phyloP scores from a whole-genome alignment of 768 basidiomycete genomes.

The Lentinula raphanica region DNA sequence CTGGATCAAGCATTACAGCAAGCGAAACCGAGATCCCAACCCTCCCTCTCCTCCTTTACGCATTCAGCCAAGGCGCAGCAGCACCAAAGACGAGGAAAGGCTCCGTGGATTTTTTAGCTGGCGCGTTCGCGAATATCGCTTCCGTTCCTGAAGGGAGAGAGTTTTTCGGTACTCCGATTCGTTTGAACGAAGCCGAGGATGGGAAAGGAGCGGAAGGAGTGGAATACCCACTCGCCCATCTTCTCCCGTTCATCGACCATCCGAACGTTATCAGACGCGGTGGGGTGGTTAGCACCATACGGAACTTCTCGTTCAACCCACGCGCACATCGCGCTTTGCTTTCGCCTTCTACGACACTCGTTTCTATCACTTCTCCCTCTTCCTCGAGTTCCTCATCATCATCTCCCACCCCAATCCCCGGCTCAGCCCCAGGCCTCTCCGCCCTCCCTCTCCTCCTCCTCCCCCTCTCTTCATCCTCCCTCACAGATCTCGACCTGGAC shows the following conservation, averaged over 20 bases:
- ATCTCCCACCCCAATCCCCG: too few relatives aligned
- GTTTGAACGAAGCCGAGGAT: too few relatives aligned
- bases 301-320: constrained; percentile 75
- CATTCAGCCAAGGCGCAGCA: constrained; percentile 73
- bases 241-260: constrained; percentile 88
- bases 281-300: constrained; percentile 69
- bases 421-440: constrained; percentile 75
- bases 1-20: too few relatives aligned
- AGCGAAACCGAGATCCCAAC: constrained; percentile 55
- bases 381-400: constrained; percentile 29
- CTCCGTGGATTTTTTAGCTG: constrained; percentile 84
- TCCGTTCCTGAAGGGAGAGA: too few relatives aligned
- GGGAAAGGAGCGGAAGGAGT: too few relatives aligned
- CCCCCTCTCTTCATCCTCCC: constrained; percentile 92
- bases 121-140: constrained; percentile 89
- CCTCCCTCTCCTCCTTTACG: constrained; percentile 81
- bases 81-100: constrained; percentile 61
- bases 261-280: constrained; percentile 79
- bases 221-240: constrained; percentile 80
- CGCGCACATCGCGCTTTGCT: constrained; percentile 69
- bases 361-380: constrained; percentile 40
- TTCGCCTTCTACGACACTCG: constrained; percentile 51
- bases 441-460: constrained; percentile 80
- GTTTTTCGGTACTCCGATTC: constrained; percentile 75
- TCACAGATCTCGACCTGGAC: constrained; percentile 91